phyloP scores from a whole-genome alignment of 2,329 filamentous ascomycete species.

The Scedosporium minutisporum region DNA sequence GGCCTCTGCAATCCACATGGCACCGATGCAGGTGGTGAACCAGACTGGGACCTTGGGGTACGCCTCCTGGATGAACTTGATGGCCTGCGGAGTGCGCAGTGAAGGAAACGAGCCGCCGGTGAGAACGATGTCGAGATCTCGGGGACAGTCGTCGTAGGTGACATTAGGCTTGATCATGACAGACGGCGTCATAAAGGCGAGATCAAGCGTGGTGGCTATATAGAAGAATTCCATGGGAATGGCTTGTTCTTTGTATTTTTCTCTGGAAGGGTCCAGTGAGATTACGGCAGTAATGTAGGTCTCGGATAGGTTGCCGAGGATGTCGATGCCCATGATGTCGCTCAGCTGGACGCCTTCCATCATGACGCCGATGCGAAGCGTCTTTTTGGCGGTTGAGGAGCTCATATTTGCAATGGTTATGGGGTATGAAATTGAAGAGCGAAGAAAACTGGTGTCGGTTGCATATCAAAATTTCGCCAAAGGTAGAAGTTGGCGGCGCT shows the following conservation, averaged over 20 bases:
- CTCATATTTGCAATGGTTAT: neutral
- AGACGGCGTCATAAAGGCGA: constrained; percentile 19
- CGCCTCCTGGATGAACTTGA: constrained; percentile 25
- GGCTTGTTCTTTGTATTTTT: constrained; percentile 13
- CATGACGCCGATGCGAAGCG: constrained; percentile 28
- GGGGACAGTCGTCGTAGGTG: constrained; percentile 28
- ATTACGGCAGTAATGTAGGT: constrained; percentile 14
- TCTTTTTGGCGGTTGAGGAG: neutral
- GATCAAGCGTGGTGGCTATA: constrained; percentile 23
- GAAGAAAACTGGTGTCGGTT: too few relatives aligned
- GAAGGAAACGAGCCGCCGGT: constrained; percentile 24
- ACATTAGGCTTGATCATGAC: constrained; percentile 24
- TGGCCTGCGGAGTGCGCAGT: constrained; percentile 21
- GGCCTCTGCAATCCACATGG: constrained; percentile 26
- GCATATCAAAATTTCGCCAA: too few relatives aligned
- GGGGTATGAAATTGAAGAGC: neutral
- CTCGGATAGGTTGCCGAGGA: constrained; percentile 25
- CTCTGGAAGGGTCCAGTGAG: constrained; percentile 12
- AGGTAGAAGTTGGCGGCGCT: too few relatives aligned
- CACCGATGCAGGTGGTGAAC: constrained; percentile 27
- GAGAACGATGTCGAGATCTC: constrained; percentile 29
- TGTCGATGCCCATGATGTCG: constrained; percentile 29
- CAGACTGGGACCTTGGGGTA: constrained; percentile 22
- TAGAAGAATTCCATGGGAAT: constrained; percentile 26
- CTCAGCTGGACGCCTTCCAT: constrained; percentile 27